A percentile compares a stretch with the other conserved stretches of the same genome.
Evolutionary conservation across 352 stramenopile genomes (phyloP).

Genomic region (Phytopythium cucurbitacearum): DNA sequence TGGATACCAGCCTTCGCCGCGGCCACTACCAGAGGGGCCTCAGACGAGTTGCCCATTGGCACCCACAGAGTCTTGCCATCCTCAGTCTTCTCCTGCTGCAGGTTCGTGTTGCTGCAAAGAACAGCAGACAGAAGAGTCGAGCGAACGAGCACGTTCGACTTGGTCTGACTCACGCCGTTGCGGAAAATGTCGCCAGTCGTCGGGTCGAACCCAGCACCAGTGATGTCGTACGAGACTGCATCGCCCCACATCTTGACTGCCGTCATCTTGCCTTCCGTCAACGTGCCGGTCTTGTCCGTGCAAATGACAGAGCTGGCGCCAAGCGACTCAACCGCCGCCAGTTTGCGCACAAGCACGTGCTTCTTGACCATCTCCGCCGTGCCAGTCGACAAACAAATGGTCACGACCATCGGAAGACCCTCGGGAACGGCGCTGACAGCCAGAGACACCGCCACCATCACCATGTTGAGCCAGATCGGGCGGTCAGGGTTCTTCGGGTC

Average conservation of each 20-base stretch:
- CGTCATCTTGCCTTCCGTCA: conserved; percentile 87
- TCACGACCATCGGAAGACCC: conserved; percentile 74
- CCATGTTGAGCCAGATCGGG: conserved; percentile 90
- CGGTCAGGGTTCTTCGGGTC: conserved; percentile 75
- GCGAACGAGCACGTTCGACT: conserved; percentile 32
- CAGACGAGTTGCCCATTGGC: conserved; percentile 65
- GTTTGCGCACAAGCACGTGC: conserved; percentile 81
- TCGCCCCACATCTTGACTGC: conserved; percentile 75
- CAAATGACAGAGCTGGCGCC: conserved; percentile 91
- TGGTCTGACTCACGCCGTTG: conserved; percentile 36
- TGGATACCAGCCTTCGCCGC: conserved; percentile 60
- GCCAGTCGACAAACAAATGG: conserved; percentile 65
- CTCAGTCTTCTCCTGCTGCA: conserved; percentile 49
- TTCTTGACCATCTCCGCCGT: conserved; percentile 79
- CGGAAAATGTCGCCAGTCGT: conserved; percentile 42
- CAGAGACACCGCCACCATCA: conserved; percentile 93
- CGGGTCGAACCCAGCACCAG: conserved; percentile 44
- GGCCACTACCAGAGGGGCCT: conserved; percentile 59
- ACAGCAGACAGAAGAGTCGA: conserved; percentile 50
- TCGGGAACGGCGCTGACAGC: conserved; percentile 69
- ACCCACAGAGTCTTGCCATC: conserved; percentile 33
- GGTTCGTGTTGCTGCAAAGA: conserved; percentile 66
- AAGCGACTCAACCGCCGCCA: conserved; percentile 76
- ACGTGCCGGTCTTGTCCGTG: conserved; percentile 93
- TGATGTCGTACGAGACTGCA: conserved; percentile 45